Evolutionary conservation across 2,329 filamentous ascomycete genomes (phyloP).

Genomic region (Rutstroemia sp.): DNA sequence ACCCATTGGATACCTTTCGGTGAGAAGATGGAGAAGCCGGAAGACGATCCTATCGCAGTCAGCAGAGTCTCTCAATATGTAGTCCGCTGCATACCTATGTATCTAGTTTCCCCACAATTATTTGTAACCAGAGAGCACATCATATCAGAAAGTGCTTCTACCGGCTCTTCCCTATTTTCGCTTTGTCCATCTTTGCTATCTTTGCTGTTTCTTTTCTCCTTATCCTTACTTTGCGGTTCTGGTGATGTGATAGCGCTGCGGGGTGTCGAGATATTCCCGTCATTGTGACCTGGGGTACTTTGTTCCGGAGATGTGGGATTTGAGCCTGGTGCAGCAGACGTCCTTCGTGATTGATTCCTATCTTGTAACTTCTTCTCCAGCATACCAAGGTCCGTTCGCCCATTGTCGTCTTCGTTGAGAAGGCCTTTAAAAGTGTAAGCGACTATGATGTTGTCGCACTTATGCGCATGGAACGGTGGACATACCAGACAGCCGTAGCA

Average conservation of each 20-base stretch:
- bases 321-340: constrained; percentile 24
- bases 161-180: constrained; percentile 56
- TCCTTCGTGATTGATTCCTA: constrained; percentile 34
- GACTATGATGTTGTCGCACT: constrained; percentile 11
- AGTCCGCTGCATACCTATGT: constrained; percentile 61
- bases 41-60: constrained; percentile 67
- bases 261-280: constrained; percentile 34
- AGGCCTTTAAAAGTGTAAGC: constrained; percentile 46
- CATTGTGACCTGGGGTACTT: constrained; percentile 34
- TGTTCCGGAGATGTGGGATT: constrained; percentile 31
- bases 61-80: neutral
- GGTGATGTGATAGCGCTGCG: constrained; percentile 43
- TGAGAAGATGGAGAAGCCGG: constrained; percentile 97
- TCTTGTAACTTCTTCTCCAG: constrained; percentile 69
- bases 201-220: constrained; percentile 23
- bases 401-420: constrained; percentile 76
- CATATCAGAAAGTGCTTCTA: constrained; percentile 89
- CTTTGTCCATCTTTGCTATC: constrained; percentile 24
- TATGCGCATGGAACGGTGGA: constrained; percentile 6
- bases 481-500: constrained; percentile 72
- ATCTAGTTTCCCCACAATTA: constrained; percentile 87
- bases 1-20: constrained; percentile 98
- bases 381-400: constrained; percentile 78
- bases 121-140: constrained; percentile 98
- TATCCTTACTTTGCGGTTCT: constrained; percentile 28